Evolutionary conservation across 768 basidiomycete genomes (phyloP), one percentile per base, ranked within the genome.

Genomic region (Strobilomyces echinocephalus): DNA sequence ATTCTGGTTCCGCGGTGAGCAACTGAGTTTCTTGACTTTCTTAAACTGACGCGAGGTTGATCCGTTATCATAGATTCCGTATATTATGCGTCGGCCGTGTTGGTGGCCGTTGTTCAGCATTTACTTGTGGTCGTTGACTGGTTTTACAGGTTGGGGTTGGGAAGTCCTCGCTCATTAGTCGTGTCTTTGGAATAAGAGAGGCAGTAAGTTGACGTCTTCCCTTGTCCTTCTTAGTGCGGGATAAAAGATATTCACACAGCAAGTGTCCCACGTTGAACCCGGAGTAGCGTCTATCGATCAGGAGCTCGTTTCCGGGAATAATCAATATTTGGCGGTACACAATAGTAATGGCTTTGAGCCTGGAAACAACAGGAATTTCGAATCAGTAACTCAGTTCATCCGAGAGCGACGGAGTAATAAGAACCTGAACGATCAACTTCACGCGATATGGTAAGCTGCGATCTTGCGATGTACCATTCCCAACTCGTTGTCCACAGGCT

Each of bases 231-330:
- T 15, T 36, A 1, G 16, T 36, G 35, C 35, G 14, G 14, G 35
- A 36, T 36, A 16, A 15, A 11, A 24, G 39, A 20, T n/a, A 9
- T 24, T 24, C 4, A 4, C 24, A 2, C 24, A 24, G 24, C 2
- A 24, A 24, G 24, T 24, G 24, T 24, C 5, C 56, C 33, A 41
- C 4, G 46, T 35, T 26, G 12, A 15, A 30, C 45, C 43, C 2
- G 50, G 54, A 24, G 50, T 52, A n/a, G 54, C 54, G 1, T 31
- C 34, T 15, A 47, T 55, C 33, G 28, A 55, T 16, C 30, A 52
- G 20, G 54, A 55, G 14, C 47, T 46, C 24, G 50, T 55, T 21
- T 52, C 54, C 6, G 36, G 46, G 4, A 45, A 55, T 35, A 55
- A 52, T 34, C 18, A 46, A 21, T 36, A 31, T 16, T 47, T 52